Evolutionary conservation across 2,329 filamentous ascomycete species (phyloP).

Genomic region (Pleurostoma richardsiae): DNA sequence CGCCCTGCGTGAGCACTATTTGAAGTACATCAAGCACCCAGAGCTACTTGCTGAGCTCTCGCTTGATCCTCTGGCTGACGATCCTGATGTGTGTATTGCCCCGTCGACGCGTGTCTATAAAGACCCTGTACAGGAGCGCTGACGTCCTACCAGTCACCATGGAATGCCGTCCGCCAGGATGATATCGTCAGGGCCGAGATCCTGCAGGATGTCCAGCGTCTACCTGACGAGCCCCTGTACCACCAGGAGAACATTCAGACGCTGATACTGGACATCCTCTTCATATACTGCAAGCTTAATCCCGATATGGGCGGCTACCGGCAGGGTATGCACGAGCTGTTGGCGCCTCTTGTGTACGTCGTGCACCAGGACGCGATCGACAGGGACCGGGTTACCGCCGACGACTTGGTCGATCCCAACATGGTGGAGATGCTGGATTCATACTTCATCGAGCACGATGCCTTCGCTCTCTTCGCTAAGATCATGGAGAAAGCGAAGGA

Average conservation of each 20-base stretch:
- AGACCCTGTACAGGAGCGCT: constrained; percentile 5
- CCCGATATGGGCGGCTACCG: constrained; percentile 81
- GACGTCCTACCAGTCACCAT: constrained; percentile 64
- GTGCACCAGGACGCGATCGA: constrained; percentile 77
- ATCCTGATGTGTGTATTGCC: constrained; percentile 44
- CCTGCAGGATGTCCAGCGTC: constrained; percentile 86
- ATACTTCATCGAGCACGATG: constrained; percentile 79
- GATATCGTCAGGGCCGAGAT: constrained; percentile 84
- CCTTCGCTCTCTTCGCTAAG: constrained; percentile 77
- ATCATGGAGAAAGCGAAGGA: constrained; percentile 83
- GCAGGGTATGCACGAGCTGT: constrained; percentile 97
- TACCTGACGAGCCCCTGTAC: constrained; percentile 90
- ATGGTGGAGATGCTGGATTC: constrained; percentile 67
- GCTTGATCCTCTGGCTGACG: constrained; percentile 82
- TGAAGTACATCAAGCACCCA: constrained; percentile 79
- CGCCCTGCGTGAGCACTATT: constrained; percentile 66
- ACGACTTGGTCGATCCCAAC: constrained; percentile 36
- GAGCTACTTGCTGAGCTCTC: constrained; percentile 68
- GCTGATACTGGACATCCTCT: constrained; percentile 83
- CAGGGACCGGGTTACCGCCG: constrained; percentile 24
- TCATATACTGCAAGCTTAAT: constrained; percentile 91
- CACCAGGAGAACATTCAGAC: constrained; percentile 72
- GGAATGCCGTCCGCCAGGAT: constrained; percentile 81
- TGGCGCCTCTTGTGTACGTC: constrained; percentile 84
- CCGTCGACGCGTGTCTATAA: not conserved